phyloP scores from a whole-genome alignment of 164 flowering plant species.

The Kingdonia uniflora region DNA sequence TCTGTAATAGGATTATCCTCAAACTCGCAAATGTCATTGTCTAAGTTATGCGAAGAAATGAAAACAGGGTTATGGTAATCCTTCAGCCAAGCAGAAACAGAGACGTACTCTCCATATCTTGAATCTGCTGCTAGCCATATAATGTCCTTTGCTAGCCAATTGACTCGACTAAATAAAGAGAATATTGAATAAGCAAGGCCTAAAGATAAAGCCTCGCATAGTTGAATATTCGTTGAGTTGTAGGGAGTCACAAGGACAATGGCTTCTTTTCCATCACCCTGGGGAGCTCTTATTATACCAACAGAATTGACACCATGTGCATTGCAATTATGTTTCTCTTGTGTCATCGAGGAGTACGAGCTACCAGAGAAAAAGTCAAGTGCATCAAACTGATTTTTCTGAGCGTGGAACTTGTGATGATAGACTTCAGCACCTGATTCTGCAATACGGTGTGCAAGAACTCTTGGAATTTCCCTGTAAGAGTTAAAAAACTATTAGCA shows the following conservation, averaged over 20 bases:
- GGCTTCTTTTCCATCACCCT: conserved; percentile 97
- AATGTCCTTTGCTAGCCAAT: conserved; percentile 95
- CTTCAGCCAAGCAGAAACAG: conserved; percentile 83
- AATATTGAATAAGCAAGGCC: conserved; percentile 73
- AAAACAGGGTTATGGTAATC: conserved; percentile 66
- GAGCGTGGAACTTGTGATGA: conserved; percentile 59
- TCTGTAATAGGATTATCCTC: conserved; percentile 11
- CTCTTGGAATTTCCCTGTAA: conserved; percentile 46
- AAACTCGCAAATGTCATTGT: conserved; percentile 10
- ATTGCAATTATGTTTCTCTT: conserved; percentile 36
- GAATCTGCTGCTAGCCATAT: conserved; percentile 96
- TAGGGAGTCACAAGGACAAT: conserved; percentile 91
- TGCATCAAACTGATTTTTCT: conserved; percentile 47
- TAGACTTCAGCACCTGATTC: conserved; percentile 74
- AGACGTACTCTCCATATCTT: conserved; percentile 62
- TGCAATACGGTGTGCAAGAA: conserved; percentile 50
- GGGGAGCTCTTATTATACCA: conserved; percentile 91
- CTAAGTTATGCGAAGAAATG: conserved; percentile 16
- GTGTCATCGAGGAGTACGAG: conserved; percentile 27
- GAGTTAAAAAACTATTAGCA: neutral
- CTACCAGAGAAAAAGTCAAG: conserved; percentile 55
- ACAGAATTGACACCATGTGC: conserved; percentile 49
- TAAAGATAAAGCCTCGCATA: conserved; percentile 48
- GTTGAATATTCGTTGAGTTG: conserved; percentile 34
- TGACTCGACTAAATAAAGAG: conserved; percentile 61